phyloP scores from a whole-genome alignment of 495 filamentous ascomycete genomes.

The Penicillium turbatum region DNA sequence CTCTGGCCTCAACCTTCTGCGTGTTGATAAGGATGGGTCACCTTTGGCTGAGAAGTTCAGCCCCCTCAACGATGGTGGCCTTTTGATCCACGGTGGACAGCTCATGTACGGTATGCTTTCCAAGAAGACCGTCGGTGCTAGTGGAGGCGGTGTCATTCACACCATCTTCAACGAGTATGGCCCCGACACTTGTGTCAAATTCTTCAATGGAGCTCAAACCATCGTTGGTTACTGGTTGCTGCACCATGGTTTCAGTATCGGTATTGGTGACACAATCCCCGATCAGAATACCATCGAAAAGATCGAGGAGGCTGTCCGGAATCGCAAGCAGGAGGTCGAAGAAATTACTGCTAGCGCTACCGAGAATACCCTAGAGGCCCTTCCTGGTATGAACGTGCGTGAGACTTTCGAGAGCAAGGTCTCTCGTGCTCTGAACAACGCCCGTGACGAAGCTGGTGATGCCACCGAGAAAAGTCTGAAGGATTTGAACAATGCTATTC shows the following conservation, averaged over 20 bases:
- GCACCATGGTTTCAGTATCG: slow-evolving; percentile 97
- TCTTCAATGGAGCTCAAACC: slow-evolving; percentile 91
- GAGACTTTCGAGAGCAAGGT: slow-evolving; percentile 97
- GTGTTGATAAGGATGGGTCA: slow-evolving; percentile 52
- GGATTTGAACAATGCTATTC: slow-evolving; percentile 90
- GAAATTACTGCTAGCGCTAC: slow-evolving; percentile 71
- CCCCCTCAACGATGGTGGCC: slow-evolving; percentile 72
- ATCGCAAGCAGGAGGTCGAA: slow-evolving; percentile 75
- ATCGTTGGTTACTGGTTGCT: slow-evolving; percentile 96
- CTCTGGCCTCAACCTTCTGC: slow-evolving; percentile 73
- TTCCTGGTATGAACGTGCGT: slow-evolving; percentile 96
- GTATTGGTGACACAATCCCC: slow-evolving; percentile 97
- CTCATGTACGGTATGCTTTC: slow-evolving; percentile 83
- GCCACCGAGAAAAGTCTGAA: slow-evolving; percentile 86
- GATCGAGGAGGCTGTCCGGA: slow-evolving; percentile 72
- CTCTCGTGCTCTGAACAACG: slow-evolving; percentile 85
- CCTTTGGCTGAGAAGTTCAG: slow-evolving; percentile 50
- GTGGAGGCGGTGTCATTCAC: slow-evolving; percentile 83
- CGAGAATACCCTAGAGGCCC: slow-evolving; percentile 75
- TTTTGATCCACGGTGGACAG: slow-evolving; percentile 82
- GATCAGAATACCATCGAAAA: slow-evolving; percentile 74
- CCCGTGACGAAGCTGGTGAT: slow-evolving; percentile 94
- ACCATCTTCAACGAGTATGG: slow-evolving; percentile 95
- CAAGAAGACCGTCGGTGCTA: slow-evolving; percentile 92
- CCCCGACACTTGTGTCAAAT: slow-evolving; percentile 73